Percentiles rank a stretch among this genome's conserved stretches.
phyloP scores from a whole-genome alignment of 129 eudicot species.

The Flaveria trinervia region DNA sequence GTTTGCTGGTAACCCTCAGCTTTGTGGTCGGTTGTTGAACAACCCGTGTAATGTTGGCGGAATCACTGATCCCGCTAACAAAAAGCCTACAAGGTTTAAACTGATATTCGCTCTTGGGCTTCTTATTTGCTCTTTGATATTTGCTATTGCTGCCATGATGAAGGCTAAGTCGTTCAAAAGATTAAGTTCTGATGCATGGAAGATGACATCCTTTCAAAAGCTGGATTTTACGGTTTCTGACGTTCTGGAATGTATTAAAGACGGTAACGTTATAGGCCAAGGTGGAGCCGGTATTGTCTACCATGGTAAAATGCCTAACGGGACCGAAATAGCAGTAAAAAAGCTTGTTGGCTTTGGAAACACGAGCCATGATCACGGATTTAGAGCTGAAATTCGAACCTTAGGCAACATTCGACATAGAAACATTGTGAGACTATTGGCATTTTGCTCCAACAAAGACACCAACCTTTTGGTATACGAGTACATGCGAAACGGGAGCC shows the following conservation, averaged over 20 bases:
- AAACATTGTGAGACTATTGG: constrained; percentile 76
- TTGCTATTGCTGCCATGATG: constrained; percentile 67
- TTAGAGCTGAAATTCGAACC: constrained; percentile 82
- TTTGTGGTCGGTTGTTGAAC: constrained; percentile 67
- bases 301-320: constrained; percentile 86
- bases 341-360: constrained; percentile 62
- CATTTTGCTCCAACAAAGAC: constrained; percentile 85
- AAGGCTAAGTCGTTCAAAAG: constrained; percentile 74
- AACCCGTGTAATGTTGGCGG: constrained; percentile 57
- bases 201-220: constrained; percentile 82
- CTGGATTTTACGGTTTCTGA: constrained; percentile 67
- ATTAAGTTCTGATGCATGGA: constrained; percentile 55
- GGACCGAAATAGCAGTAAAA: constrained; percentile 83
- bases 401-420: constrained; percentile 90
- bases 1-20: constrained; percentile 80
- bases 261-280: constrained; percentile 81
- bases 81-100: constrained; percentile 51
- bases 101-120: constrained; percentile 64
- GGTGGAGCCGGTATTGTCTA: constrained; percentile 97
- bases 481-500: constrained; percentile 94
- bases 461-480: constrained; percentile 82
- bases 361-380: constrained; percentile 75
- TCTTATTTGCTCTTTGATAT: constrained; percentile 60
- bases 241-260: constrained; percentile 79
- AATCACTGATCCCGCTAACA: constrained; percentile 31